Percentiles rank a stretch among this genome's conserved stretches.
Conservation (phyloP, 2,329 filamentous ascomycete species). For the Fusarium mundagurra region DNA sequence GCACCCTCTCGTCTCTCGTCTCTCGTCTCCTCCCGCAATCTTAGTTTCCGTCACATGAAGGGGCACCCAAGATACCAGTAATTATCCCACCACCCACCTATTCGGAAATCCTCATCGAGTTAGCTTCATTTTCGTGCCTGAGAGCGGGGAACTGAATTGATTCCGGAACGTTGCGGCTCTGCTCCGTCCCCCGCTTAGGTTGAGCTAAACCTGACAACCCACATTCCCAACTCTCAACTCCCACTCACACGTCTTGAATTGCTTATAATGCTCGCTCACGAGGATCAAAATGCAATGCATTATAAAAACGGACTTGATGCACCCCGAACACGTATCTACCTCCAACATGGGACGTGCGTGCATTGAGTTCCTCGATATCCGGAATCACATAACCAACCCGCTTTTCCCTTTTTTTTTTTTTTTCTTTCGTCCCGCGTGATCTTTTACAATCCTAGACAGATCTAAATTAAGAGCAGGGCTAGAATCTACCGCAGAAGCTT, state of each 20-base stretch:
- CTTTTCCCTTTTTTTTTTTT: slow-evolving; percentile 17
- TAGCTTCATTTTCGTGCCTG: slow-evolving; percentile 9
- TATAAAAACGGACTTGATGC: background rate
- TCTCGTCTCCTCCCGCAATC: slow-evolving; percentile 5
- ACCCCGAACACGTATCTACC: slow-evolving; percentile 1
- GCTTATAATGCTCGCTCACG: slow-evolving; percentile 10
- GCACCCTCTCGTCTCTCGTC: background rate
- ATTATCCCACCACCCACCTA: background rate
- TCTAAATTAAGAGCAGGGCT: slow-evolving; percentile 19
- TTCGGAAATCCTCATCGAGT: slow-evolving; percentile 1
- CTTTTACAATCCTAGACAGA: slow-evolving; percentile 8
- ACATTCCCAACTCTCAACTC: background rate
- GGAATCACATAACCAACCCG: background rate
- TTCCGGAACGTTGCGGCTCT: slow-evolving; percentile 14
- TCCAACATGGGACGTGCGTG: background rate
- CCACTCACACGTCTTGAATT: slow-evolving; percentile 7
- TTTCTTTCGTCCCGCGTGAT: slow-evolving; percentile 20
- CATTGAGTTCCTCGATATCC: background rate
- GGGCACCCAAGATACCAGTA: background rate
- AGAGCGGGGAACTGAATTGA: slow-evolving; percentile 11
- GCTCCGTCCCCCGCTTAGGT: slow-evolving; percentile 8
- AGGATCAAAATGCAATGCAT: background rate
- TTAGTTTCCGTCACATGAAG: slow-evolving; percentile 24
- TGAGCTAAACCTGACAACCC: slow-evolving; percentile 5
- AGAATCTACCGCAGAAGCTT: slow-evolving; percentile 6